A percentile compares a stretch with the other conserved stretches of the same genome.
Conservation (phyloP, 2,329 filamentous ascomycete genomes). For the Trichophyton mentagrophytes region DNA sequence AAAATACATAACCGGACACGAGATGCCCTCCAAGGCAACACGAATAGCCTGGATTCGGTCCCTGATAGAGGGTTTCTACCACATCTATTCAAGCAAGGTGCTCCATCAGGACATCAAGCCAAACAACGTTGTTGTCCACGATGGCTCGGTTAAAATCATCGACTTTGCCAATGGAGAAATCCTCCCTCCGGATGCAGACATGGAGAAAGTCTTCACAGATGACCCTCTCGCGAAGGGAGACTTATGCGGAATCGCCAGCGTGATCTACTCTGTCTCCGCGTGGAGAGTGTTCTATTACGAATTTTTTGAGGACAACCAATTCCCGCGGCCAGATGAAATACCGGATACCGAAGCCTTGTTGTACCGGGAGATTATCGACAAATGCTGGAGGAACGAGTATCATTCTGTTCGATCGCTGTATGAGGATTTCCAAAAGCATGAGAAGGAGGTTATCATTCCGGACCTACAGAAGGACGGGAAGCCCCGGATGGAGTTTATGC, state of each 20-base stretch:
- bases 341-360: constrained; percentile 6
- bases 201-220: constrained; percentile 10
- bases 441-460: background rate
- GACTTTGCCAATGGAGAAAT: constrained; percentile 12
- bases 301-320: constrained; percentile 12
- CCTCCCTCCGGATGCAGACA: constrained; percentile 9
- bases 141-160: constrained; percentile 6
- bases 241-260: constrained; percentile 12
- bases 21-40: constrained; percentile 7
- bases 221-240: constrained; percentile 11
- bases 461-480: background rate
- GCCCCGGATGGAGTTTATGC: constrained; percentile 2
- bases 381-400: constrained; percentile 11
- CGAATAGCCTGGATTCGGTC: constrained; percentile 11
- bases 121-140: constrained; percentile 11
- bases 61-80: constrained; percentile 8
- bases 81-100: constrained; percentile 13
- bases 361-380: constrained; percentile 6
- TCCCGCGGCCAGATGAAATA: constrained; percentile 9
- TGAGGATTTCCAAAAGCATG: constrained; percentile 7
- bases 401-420: constrained; percentile 6
- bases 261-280: constrained; percentile 12
- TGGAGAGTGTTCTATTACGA: constrained; percentile 12
- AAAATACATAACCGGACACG: constrained; percentile 9
- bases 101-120: constrained; percentile 13